Conservation (phyloP, 139 green algal species). For the Tetradesmus lagerheimii region DNA sequence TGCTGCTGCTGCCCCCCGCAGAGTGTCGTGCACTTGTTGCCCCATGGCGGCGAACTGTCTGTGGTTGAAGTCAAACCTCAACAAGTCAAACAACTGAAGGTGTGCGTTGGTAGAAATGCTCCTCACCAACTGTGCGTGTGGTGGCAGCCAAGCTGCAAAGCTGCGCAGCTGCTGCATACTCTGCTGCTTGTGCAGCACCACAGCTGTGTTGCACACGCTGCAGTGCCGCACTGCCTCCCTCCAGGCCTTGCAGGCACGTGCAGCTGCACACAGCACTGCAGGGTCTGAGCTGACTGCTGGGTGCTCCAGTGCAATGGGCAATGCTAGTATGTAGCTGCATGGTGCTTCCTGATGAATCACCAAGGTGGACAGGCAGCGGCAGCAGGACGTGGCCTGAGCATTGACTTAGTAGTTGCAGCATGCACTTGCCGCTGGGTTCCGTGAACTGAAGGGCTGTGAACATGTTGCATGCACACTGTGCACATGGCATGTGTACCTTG, state of each 20-base stretch:
- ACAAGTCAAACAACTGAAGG: too few relatives aligned
- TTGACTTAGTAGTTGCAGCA: too few relatives aligned
- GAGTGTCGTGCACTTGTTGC: too few relatives aligned
- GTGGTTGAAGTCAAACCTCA: background rate
- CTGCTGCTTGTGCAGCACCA: background rate
- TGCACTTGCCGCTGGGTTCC: too few relatives aligned
- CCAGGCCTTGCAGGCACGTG: background rate
- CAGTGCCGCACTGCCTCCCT: background rate
- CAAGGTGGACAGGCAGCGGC: background rate
- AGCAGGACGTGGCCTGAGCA: too few relatives aligned
- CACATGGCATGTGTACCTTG: too few relatives aligned
- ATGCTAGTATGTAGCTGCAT: background rate
- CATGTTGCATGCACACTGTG: too few relatives aligned
- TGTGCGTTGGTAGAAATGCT: background rate
- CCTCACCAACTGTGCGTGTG: background rate
- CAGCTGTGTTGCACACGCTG: background rate
- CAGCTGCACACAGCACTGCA: background rate
- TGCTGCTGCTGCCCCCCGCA: too few relatives aligned
- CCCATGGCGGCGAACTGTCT: too few relatives aligned
- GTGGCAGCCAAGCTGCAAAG: background rate
- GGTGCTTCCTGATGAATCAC: too few relatives aligned
- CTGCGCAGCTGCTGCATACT: background rate
- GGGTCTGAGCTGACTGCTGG: background rate
- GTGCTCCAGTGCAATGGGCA: background rate
- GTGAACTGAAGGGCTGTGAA: too few relatives aligned